Evolutionary conservation across 495 filamentous ascomycete genomes (phyloP).

Genomic region (Extremus antarcticus): DNA sequence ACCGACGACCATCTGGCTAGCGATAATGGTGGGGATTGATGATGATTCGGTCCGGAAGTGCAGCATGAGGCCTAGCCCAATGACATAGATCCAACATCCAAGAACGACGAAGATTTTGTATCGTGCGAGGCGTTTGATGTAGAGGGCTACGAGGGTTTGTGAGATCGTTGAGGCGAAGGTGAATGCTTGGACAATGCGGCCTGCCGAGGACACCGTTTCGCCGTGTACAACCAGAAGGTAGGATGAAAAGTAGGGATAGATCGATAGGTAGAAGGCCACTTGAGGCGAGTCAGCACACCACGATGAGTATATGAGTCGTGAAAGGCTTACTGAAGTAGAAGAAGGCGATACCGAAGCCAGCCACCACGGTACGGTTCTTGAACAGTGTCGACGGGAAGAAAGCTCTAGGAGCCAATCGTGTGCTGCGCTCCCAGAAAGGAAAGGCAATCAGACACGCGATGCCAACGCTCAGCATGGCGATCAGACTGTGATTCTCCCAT

Average conservation of each 20-base stretch:
- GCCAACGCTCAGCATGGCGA: constrained; percentile 33
- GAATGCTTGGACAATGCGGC: constrained; percentile 59
- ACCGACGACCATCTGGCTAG: constrained; percentile 44
- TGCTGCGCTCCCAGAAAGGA: constrained; percentile 25
- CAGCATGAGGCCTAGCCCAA: constrained; percentile 24
- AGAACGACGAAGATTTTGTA: constrained; percentile 47
- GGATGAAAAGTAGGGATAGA: constrained; percentile 32
- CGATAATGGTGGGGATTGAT: constrained; percentile 12
- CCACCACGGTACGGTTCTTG: constrained; percentile 21
- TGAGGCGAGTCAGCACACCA: constrained; percentile 24
- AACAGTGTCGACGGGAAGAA: constrained; percentile 23
- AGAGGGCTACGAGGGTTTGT: constrained; percentile 47
- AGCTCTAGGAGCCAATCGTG: constrained; percentile 18
- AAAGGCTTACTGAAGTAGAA: constrained; percentile 46
- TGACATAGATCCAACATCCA: constrained; percentile 18
- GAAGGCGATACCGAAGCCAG: constrained; percentile 32
- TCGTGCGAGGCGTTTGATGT: constrained; percentile 50
- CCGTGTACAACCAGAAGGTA: constrained; percentile 28
- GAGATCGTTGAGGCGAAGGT: constrained; percentile 59
- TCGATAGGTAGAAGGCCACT: constrained; percentile 57
- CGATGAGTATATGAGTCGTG: neutral
- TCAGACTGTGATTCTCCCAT: constrained; percentile 35
- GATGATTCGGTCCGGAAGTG: constrained; percentile 15
- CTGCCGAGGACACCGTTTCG: constrained; percentile 49
- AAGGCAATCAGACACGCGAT: constrained; percentile 19